Evolutionary conservation across 306 rosid species (phyloP).

Genomic region (Trifolium pratense): DNA sequence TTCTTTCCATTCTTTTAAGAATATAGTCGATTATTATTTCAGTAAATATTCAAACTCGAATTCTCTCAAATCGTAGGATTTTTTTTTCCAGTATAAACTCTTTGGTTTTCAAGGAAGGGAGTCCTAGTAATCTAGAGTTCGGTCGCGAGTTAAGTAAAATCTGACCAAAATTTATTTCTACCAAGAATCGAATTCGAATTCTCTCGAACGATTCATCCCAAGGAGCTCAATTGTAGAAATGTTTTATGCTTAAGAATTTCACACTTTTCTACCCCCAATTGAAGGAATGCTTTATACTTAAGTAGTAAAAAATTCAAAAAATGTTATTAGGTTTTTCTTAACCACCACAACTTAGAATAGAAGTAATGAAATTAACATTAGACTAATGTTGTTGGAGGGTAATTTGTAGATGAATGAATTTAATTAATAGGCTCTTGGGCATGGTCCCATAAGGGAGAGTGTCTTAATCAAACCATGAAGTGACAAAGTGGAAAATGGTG

Average conservation of each 20-base stretch:
- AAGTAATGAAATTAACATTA: background rate
- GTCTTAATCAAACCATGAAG: slow-evolving; percentile 39
- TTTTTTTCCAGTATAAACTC: too few species aligned
- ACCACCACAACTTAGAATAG: slow-evolving; percentile 1
- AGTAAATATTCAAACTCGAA: too few species aligned
- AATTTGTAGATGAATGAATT: background rate
- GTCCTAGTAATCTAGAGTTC: too few species aligned
- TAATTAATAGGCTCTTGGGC: background rate
- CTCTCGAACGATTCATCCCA: background rate
- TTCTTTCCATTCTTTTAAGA: too few species aligned
- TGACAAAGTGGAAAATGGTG: slow-evolving; percentile 43
- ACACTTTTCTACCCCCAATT: too few species aligned
- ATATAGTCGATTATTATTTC: too few species aligned
- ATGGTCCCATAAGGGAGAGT: background rate
- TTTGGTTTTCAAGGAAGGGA: too few species aligned
- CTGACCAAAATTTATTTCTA: too few species aligned
- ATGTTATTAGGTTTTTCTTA: background rate
- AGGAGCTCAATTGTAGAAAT: background rate
- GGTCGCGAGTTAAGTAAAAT: too few species aligned
- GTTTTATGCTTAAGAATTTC: slow-evolving; percentile 1
- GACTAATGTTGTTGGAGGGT: background rate
- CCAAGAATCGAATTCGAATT: background rate
- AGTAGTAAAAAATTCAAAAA: slow-evolving; percentile 18
- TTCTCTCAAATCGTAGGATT: too few species aligned
- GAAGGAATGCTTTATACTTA: background rate